phyloP scores from a whole-genome alignment of 306 rosid species.

The Cicer judaicum region DNA sequence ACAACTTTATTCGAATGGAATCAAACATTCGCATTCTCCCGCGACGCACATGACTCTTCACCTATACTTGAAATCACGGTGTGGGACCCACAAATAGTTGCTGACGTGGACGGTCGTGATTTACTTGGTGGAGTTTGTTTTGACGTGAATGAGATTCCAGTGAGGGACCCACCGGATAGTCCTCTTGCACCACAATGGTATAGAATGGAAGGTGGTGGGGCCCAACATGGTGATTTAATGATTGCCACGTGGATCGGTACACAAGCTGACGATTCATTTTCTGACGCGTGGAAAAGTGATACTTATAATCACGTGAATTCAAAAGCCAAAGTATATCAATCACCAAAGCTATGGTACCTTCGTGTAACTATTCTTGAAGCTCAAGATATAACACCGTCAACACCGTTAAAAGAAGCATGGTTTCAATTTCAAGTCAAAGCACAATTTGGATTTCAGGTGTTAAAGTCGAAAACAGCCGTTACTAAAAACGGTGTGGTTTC shows the following conservation, averaged over 20 bases:
- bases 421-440: conserved; percentile 73
- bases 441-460: conserved; percentile 71
- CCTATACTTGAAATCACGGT: conserved; percentile 70
- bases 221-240: conserved; percentile 74
- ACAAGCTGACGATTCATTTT: conserved; percentile 85
- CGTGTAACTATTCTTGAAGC: conserved; percentile 78
- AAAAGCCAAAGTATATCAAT: conserved; percentile 69
- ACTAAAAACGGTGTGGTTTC: conserved; percentile 53
- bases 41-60: conserved; percentile 66
- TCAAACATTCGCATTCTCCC: conserved; percentile 85
- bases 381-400: conserved; percentile 57
- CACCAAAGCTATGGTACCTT: conserved; percentile 92
- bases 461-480: conserved; percentile 49
- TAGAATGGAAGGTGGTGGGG: conserved; percentile 72
- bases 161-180: conserved; percentile 88
- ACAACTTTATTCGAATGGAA: conserved; percentile 76
- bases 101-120: conserved; percentile 42
- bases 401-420: conserved; percentile 48
- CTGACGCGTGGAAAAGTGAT: conserved; percentile 82
- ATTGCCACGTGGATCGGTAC: conserved; percentile 95
- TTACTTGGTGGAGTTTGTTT: conserved; percentile 84
- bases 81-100: conserved; percentile 53
- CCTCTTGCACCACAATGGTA: conserved; percentile 95
- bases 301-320: conserved; percentile 49
- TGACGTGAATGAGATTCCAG: conserved; percentile 72